Evolutionary conservation across 2,329 filamentous ascomycete species (phyloP), one percentile per base, ranked within the genome.

Genomic region (Aspergillus fischeri): DNA sequence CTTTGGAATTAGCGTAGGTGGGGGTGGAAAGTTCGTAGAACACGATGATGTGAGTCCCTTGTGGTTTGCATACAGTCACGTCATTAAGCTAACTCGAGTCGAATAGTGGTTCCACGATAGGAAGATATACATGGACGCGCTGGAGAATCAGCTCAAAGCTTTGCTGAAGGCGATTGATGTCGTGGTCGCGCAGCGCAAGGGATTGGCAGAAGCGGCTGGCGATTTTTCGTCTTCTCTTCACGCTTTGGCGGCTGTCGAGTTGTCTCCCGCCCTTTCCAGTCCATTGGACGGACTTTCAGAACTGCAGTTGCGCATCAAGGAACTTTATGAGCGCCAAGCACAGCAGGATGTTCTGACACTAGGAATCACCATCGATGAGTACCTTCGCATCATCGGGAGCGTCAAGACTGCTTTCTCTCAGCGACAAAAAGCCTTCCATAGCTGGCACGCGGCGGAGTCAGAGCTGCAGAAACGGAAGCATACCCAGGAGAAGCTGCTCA

Each of bases 361-460:
- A 63, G 94, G 94, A 41, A 97, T 97, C 69, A 96, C 96, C 47
- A 92, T 99, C 61, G 94, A 99, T 63, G 94, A 99, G 76, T 99
- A 99, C 76, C 95, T 99, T 65, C 91, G 94, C 4, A 78, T 99
- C 47, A 97, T 99, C 66, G 91, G 92, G 32, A 95, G 90, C 55
- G 90, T 97, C 59, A 99, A 99, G 80, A 90, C 89, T 60, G 91
- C 94, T 0, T 99, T 99, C 70, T 78, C 83, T 38, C 92, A 97
- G 74, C 87, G 94, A 56, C 94, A 99, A 73, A 97, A 97, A 74
- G 90, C 92, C 1, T 99, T 94, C 71, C 91, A 97, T 72, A 87
- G 89, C 47, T 99, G 94, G 93, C 92, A 97, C 72, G 78, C 85
- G 3, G 92, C 94, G 7, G 94, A 99, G 71, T 88, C 88, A 3